These are phyloP conservation scores for Penicillium sp. DNA, from an alignment of 2,329 filamentous ascomycete genomes.

Conservation along the genomic window DNA sequence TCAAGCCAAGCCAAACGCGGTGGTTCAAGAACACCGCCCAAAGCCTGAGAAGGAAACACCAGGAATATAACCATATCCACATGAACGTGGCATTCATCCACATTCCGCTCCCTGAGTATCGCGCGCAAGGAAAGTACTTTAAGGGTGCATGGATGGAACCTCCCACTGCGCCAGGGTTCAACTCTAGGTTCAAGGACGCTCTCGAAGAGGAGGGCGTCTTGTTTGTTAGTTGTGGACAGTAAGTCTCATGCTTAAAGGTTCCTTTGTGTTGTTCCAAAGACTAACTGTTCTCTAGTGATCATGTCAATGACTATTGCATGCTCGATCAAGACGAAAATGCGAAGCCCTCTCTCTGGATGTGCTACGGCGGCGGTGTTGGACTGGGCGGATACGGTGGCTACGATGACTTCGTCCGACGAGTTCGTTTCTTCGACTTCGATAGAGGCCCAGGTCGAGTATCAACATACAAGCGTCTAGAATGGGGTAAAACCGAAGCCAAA, in stretches of 20 bases:
- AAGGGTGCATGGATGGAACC: conserved; percentile 77
- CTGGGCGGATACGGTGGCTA: conserved; percentile 97
- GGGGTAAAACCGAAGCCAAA: conserved; percentile 52
- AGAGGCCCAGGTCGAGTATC: conserved; percentile 83
- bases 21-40: conserved; percentile 86
- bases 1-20: conserved; percentile 88
- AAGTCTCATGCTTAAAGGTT: conserved; percentile 43
- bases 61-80: conserved; percentile 84
- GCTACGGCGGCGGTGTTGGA: conserved; percentile 86
- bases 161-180: conserved; percentile 84
- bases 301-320: conserved; percentile 95
- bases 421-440: conserved; percentile 90
- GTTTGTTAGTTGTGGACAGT: conserved; percentile 90
- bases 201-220: conserved; percentile 81
- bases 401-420: conserved; percentile 75
- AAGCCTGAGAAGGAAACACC: conserved; percentile 72
- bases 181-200: conserved; percentile 89
- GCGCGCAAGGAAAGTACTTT: conserved; percentile 57
- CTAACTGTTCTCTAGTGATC: conserved; percentile 61
- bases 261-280: background rate
- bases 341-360: conserved; percentile 89
- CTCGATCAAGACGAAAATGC: conserved; percentile 58
- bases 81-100: conserved; percentile 98
- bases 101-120: conserved; percentile 91
- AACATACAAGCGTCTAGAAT: conserved; percentile 89